Evolutionary conservation across 306 rosid species (phyloP).

Genomic region (Medicago lupulina): DNA sequence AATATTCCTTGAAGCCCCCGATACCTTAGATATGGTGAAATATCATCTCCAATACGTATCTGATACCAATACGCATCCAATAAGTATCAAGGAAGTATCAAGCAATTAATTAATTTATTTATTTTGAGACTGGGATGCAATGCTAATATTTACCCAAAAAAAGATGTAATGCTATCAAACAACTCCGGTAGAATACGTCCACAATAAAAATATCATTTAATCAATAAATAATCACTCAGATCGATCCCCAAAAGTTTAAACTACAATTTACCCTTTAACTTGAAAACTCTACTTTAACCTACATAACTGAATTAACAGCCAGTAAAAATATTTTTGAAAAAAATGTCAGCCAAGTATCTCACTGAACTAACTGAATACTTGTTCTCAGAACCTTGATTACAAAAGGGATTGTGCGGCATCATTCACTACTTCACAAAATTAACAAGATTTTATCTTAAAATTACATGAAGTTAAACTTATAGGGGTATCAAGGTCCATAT

Average conservation of each 20-base stretch:
- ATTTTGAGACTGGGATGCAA: too few species aligned
- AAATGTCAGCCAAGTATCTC: not conserved
- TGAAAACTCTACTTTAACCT: conserved; percentile 5
- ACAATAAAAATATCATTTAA: conserved; percentile 5
- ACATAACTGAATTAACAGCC: conserved; percentile 21
- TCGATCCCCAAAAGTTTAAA: not conserved
- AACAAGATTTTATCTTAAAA: conserved; percentile 36
- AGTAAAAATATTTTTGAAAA: not conserved
- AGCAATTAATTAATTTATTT: too few species aligned
- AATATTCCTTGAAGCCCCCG: too few species aligned
- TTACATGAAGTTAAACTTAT: conserved; percentile 37
- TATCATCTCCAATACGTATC: too few species aligned
- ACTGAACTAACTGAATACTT: not conserved
- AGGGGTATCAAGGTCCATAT: conserved; percentile 35
- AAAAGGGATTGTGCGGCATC: conserved; percentile 30
- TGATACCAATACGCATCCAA: too few species aligned
- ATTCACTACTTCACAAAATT: conserved; percentile 39
- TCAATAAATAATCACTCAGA: not conserved
- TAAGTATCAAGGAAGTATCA: too few species aligned
- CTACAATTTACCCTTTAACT: conserved; percentile 1
- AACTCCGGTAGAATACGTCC: not conserved
- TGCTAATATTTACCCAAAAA: too few species aligned
- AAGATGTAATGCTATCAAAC: not conserved
- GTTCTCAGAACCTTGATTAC: conserved; percentile 17
- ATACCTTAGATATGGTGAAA: too few species aligned